Percentiles rank a stretch among this genome's conserved stretches.
Evolutionary conservation across 345 rosid species (phyloP).

Genomic region (Eucalyptus grandis): DNA sequence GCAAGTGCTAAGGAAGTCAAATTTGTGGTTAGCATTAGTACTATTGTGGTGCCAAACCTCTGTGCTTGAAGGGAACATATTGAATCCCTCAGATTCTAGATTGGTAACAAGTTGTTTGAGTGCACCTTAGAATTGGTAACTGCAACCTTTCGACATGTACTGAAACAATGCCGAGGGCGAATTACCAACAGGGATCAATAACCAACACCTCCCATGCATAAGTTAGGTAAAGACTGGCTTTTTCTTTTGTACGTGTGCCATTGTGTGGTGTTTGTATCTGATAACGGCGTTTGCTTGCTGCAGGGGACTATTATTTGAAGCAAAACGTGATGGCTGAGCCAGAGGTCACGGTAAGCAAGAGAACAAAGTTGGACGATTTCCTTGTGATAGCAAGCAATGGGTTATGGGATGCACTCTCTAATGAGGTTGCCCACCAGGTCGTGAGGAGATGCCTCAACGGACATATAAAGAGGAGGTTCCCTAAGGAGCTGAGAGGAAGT

Average conservation of each 20-base stretch:
- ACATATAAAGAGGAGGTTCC: neutral
- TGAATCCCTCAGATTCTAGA: neutral
- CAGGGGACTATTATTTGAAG: constrained; percentile 18
- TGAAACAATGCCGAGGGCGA: neutral
- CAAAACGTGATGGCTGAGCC: constrained; percentile 5
- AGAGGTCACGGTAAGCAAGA: constrained; percentile 4
- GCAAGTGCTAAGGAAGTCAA: neutral
- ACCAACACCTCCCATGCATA: neutral
- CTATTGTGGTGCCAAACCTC: neutral
- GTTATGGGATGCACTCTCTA: constrained; percentile 24
- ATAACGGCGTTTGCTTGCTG: neutral
- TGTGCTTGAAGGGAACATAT: neutral
- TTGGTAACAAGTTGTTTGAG: neutral
- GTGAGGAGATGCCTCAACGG: constrained; percentile 3
- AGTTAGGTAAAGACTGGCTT: neutral
- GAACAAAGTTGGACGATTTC: constrained; percentile 7
- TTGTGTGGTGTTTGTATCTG: neutral
- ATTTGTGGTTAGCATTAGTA: neutral
- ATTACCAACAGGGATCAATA: neutral
- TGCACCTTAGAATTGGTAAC: neutral
- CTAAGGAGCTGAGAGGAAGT: neutral
- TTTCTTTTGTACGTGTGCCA: neutral
- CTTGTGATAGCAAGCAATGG: constrained; percentile 14
- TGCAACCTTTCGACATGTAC: neutral
- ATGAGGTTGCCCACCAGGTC: constrained; percentile 9